These are phyloP conservation scores for Leishmania turanica DNA, from an alignment of 208 protist species.

Conservation along the genomic window DNA sequence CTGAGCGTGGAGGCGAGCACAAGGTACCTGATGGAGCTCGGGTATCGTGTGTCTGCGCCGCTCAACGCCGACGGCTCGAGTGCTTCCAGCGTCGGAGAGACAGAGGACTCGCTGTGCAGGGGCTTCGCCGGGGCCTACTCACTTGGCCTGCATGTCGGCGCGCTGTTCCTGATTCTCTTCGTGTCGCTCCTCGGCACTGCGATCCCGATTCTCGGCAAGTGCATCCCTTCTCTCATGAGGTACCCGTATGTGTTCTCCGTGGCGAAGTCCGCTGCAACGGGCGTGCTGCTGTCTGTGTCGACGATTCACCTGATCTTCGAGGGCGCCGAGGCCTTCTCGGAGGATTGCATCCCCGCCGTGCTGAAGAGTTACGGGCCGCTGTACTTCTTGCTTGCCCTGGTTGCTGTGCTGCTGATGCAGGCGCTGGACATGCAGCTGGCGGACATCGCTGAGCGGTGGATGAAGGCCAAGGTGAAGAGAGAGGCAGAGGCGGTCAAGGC, in stretches of 20 bases:
- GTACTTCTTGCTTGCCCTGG: conserved; percentile 58
- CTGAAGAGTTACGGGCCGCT: conserved; percentile 48
- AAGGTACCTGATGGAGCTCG: conserved; percentile 9
- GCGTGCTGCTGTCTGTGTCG: conserved; percentile 63
- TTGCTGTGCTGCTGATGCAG: conserved; percentile 63
- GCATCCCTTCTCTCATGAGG: conserved; percentile 36
- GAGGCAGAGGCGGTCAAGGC: not conserved
- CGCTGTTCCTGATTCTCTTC: conserved; percentile 51
- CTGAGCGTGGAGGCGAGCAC: conserved; percentile 11
- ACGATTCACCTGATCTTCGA: conserved; percentile 66
- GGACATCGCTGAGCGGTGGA: conserved; percentile 41
- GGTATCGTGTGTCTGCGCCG: conserved; percentile 9
- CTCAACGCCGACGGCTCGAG: not conserved
- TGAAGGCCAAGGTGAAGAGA: not conserved
- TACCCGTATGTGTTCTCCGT: conserved; percentile 55
- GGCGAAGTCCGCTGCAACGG: conserved; percentile 54
- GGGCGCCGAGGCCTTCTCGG: conserved; percentile 29
- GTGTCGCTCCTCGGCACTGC: conserved; percentile 45
- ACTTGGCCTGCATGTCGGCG: conserved; percentile 42
- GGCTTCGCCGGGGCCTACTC: conserved; percentile 41
- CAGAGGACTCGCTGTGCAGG: conserved; percentile 34
- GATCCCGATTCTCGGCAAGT: conserved; percentile 55
- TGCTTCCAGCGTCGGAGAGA: not conserved
- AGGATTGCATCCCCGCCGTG: conserved; percentile 38
- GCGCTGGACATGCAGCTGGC: conserved; percentile 53